Conservation (phyloP, 345 rosid species). For the Turnera subulata region DNA sequence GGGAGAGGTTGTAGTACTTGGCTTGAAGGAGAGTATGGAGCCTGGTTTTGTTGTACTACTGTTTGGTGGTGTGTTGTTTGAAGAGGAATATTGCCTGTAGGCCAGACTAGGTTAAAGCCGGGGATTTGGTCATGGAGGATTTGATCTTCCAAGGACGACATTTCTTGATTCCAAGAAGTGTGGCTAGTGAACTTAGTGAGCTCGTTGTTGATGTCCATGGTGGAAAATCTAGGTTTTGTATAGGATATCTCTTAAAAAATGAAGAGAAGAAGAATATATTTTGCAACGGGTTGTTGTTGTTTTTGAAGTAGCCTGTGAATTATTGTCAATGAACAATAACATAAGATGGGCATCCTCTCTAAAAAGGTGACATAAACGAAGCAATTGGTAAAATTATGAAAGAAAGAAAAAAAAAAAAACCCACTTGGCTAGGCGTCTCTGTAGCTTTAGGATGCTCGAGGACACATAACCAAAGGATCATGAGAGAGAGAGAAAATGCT, state of each 20-base stretch:
- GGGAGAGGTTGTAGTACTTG: constrained; percentile 13
- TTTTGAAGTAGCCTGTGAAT: constrained; percentile 15
- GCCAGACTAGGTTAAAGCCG: constrained; percentile 29
- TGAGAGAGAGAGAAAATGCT: constrained; percentile 11
- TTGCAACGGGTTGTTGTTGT: constrained; percentile 5
- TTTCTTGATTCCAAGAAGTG: constrained; percentile 41
- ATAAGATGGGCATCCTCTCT: neutral
- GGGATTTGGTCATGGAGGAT: constrained; percentile 23
- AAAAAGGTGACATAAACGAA: constrained; percentile 26
- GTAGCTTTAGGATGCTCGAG: neutral
- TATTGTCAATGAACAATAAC: constrained; percentile 2
- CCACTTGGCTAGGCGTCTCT: constrained; percentile 10
- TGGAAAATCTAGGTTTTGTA: constrained; percentile 6
- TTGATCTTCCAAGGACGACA: constrained; percentile 47
- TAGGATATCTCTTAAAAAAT: neutral
- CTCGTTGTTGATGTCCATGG: constrained; percentile 63
- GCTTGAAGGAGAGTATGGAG: constrained; percentile 23
- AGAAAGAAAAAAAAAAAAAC: constrained; percentile 31
- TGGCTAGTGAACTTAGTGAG: constrained; percentile 42
- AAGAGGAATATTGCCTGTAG: constrained; percentile 16
- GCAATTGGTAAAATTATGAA: no score
- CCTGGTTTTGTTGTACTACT: constrained; percentile 9
- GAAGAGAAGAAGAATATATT: neutral
- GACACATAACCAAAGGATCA: constrained; percentile 4
- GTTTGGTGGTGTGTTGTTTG: constrained; percentile 19